Evolutionary conservation across 2,329 filamentous ascomycete species (phyloP).

Genomic region (Chaetomium globosum): DNA sequence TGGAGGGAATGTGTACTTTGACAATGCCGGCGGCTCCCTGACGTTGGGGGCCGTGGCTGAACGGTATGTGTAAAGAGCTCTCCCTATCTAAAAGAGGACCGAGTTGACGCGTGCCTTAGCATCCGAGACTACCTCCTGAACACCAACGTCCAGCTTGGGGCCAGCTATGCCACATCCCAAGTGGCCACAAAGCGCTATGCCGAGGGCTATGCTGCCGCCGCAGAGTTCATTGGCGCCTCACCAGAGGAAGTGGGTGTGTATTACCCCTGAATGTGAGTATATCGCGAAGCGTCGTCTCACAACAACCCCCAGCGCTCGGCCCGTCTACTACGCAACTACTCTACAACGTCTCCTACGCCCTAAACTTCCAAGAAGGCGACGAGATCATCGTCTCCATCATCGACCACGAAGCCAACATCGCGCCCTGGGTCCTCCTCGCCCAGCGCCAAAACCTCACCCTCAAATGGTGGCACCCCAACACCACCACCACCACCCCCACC

Average conservation of each 20-base stretch:
- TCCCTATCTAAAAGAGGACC: neutral
- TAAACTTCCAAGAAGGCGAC: constrained; percentile 58
- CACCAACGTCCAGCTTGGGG: constrained; percentile 76
- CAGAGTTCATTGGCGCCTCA: constrained; percentile 69
- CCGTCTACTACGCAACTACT: constrained; percentile 76
- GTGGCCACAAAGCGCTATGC: constrained; percentile 62
- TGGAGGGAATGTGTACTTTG: constrained; percentile 68
- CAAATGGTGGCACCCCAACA: constrained; percentile 67
- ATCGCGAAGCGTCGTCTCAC: neutral
- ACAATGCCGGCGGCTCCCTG: constrained; percentile 79
- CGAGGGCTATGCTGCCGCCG: constrained; percentile 64
- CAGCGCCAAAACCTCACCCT: constrained; percentile 60
- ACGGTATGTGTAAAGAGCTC: constrained; percentile 48
- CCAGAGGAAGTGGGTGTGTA: constrained; percentile 64
- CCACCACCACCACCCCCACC: constrained; percentile 44
- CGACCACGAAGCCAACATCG: constrained; percentile 78
- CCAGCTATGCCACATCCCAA: constrained; percentile 64
- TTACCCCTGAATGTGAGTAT: neutral
- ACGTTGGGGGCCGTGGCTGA: constrained; percentile 67
- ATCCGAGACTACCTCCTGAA: constrained; percentile 67
- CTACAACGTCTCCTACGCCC: constrained; percentile 65
- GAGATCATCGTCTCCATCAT: constrained; percentile 72
- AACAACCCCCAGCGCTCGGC: constrained; percentile 59
- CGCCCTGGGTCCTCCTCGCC: constrained; percentile 72
- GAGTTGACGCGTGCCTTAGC: constrained; percentile 44